Base-by-base conservation (phyloP, 805 yeast species). In the Barnettozyma botsteinii region DNA sequence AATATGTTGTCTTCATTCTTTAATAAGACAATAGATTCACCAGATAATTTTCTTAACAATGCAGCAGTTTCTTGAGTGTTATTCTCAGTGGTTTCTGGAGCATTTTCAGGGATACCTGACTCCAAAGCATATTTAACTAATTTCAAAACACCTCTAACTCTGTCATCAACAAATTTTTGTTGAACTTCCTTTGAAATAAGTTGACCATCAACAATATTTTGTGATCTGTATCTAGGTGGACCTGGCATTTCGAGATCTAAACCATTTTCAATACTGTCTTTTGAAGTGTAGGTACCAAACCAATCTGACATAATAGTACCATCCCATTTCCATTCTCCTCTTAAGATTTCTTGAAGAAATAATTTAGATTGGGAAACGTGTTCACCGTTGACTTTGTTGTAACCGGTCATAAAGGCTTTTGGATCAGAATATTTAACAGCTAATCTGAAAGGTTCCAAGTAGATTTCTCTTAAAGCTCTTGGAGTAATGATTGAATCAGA, bases 191-290 rank as follows among this genome's bases (percentile, higher is more conserved):
- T 65, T 19, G 72, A 50, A 35, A 46, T 48, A 21, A 75, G 60
- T 32, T 70, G 67, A 49, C 70, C 76, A 11, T 60, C 43, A 14
- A 75, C 57, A 15, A 67, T 59, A 13, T 57, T 58, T 7, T 21
- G 14, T 2, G 59, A 59, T 50, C 71, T 61, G 60, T 79, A 69
- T 38, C 67, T 60, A 8, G 80, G 60, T 15, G 77, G 75, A 27
- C 85, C 85, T 1, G 85, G 85, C 81, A 77, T 76, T 56, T 79
- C 85, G 49, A 79, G 61, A 52, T 77, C 80, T 40, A 79, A 60
- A 7, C 85, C 84, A 26, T 75, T 74, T 30, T 69, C 66, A 34
- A 78, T 54, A 12, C 79, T 50, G 31, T 65, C 69, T 31, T 62
- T 64, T 27, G 61, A 60, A 13, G 78, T 65, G 55, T 72, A 77